Evolutionary conservation across 176 grass and related monocot genomes (phyloP).

Genomic region (Phoenix roebelenii): DNA sequence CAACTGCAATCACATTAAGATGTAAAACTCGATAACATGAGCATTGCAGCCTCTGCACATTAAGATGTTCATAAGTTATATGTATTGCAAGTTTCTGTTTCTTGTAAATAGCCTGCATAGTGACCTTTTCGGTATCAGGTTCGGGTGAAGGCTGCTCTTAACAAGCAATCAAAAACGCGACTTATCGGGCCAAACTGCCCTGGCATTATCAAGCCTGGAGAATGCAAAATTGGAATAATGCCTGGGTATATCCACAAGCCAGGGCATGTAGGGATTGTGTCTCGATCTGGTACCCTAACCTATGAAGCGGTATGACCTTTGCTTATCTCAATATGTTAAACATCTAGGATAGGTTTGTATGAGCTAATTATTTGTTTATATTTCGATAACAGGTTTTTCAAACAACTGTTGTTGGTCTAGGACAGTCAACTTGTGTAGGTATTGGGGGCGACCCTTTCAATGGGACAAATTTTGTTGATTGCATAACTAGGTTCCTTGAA

Average conservation of each 20-base stretch:
- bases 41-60: too few relatives aligned
- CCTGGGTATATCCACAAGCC: constrained; percentile 99
- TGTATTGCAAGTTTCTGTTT: neutral
- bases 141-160: constrained; percentile 92
- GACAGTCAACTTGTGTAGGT: constrained; percentile 95
- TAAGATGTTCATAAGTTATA: neutral
- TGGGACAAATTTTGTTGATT: constrained; percentile 98
- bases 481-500: constrained; percentile 75
- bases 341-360: constrained; percentile 6
- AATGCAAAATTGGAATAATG: constrained; percentile 99
- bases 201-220: constrained; percentile 96
- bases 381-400: constrained; percentile 71
- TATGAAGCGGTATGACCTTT: constrained; percentile 79
- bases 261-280: constrained; percentile 80
- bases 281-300: constrained; percentile 99
- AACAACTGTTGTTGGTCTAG: constrained; percentile 91
- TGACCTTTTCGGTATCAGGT: constrained; percentile 42
- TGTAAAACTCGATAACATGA: too few relatives aligned
- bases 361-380: constrained; percentile 8
- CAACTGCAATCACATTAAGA: too few relatives aligned
- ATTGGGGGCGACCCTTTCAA: constrained; percentile 98
- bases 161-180: constrained; percentile 82
- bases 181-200: constrained; percentile 97
- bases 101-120: neutral
- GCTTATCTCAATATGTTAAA: constrained; percentile 3